A percentile compares a stretch with the other conserved stretches of the same genome.
Conservation (phyloP, 495 filamentous ascomycete genomes). For the Bacidia rubella region DNA sequence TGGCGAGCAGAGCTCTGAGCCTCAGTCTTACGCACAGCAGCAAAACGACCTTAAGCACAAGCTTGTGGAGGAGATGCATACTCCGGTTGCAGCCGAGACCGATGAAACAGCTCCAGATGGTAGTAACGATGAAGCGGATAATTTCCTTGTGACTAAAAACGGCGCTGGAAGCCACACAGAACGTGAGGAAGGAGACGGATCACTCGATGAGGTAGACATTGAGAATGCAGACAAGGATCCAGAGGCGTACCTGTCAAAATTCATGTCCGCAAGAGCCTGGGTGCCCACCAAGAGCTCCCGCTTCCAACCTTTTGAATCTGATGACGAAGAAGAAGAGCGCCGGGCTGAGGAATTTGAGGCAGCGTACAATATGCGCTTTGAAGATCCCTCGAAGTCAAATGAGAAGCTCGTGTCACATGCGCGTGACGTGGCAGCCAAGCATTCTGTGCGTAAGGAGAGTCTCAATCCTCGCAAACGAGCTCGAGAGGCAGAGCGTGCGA, state of each 20-base stretch:
- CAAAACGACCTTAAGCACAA: constrained; percentile 66
- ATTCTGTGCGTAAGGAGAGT: constrained; percentile 74
- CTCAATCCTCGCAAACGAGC: constrained; percentile 58
- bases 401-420: constrained; percentile 75
- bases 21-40: constrained; percentile 68
- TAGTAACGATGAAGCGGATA: constrained; percentile 53
- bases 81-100: constrained; percentile 25
- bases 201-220: constrained; percentile 46
- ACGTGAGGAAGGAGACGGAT: too few relatives aligned
- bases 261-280: constrained; percentile 83
- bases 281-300: constrained; percentile 43
- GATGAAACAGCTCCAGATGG: too few relatives aligned
- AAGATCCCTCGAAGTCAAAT: constrained; percentile 73
- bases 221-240: constrained; percentile 76
- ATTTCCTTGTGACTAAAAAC: constrained; percentile 51
- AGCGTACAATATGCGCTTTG: constrained; percentile 95
- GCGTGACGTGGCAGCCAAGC: constrained; percentile 63
- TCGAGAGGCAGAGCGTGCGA: constrained; percentile 61
- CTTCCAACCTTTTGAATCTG: constrained; percentile 73
- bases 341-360: constrained; percentile 77
- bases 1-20: constrained; percentile 31
- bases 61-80: constrained; percentile 67
- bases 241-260: constrained; percentile 79
- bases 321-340: constrained; percentile 74
- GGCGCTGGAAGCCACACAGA: constrained; percentile 24